Evolutionary conservation across 2,329 filamentous ascomycete species (phyloP), one percentile per base, ranked within the genome.

Genomic region (Fusarium sp.): DNA sequence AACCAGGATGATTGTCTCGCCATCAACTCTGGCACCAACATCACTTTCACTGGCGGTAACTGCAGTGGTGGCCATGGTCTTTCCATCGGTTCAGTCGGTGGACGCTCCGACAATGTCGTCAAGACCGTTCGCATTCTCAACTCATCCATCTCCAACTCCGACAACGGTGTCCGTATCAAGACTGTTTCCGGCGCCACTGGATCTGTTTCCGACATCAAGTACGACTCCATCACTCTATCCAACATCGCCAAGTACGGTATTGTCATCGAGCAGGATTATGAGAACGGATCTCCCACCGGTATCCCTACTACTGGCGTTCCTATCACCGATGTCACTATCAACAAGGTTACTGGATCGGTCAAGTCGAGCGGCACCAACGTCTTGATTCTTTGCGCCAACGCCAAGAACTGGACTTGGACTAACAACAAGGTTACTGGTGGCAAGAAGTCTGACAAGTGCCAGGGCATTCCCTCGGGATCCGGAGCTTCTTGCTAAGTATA

Each of bases 1-100:
- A 89, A 89, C 80, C 87, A 89, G 78, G 87, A 89, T 62, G 87
- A 89, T 73, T 89, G 87, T 69, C 80, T 89, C 10, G 86, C 87
- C 26, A 75, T 87, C 65, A 89, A 88, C 79, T 87, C 84, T 4
- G 84, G 84, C 3, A 81, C 77, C 28, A 78, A 84, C 71, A 85
- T 86, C 65, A 81, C 79, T 52, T 84, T 85, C 75, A 81, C 77
- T 23, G 78, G 76, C 43, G 79, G 82, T 10, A 75, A 78, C 71
- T 85, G 84, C 78, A 81, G 76, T 25, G 81, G 81, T 37, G 81
- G 82, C 4, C 82, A 83, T 62, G 81, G 81, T 34, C 75, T 83
- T 11, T 82, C 80, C 16, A 83, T 81, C 46, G 81, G 81, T 28
- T 81, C 78, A 14, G 80, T 83, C 11, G 85, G 81, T 39, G 84